Conservation (phyloP, 2,329 filamentous ascomycete genomes). For the Dactylellina leptospora region DNA sequence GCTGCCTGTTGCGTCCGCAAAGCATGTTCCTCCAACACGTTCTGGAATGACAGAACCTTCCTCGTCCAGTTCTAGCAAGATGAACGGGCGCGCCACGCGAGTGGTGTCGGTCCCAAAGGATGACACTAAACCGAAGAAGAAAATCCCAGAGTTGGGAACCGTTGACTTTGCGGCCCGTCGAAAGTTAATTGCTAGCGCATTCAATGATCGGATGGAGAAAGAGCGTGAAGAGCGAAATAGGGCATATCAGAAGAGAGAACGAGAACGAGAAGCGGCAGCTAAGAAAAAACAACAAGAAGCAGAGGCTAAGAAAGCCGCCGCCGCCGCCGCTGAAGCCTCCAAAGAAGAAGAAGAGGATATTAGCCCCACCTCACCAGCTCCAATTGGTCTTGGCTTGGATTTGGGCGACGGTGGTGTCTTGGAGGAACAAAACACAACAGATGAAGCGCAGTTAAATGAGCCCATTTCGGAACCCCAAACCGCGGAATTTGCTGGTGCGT, state of each 20-base stretch:
- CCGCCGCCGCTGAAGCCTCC: constrained; percentile 7
- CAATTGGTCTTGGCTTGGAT: constrained; percentile 44
- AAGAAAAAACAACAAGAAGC: constrained; percentile 59
- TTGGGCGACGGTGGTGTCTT: constrained; percentile 19
- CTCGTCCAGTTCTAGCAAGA: constrained; percentile 33
- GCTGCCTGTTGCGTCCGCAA: constrained; percentile 42
- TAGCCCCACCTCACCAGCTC: constrained; percentile 22
- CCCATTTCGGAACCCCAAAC: constrained; percentile 24
- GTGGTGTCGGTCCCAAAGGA: constrained; percentile 56
- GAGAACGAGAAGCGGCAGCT: constrained; percentile 63
- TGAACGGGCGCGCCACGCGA: constrained; percentile 31
- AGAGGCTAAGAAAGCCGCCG: constrained; percentile 5
- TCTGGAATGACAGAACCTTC: constrained; percentile 47
- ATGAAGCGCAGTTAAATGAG: constrained; percentile 41
- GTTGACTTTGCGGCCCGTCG: constrained; percentile 86
- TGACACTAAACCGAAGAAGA: constrained; percentile 60
- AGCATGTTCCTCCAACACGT: constrained; percentile 57
- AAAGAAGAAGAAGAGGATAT: constrained; percentile 15
- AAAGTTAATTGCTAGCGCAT: constrained; percentile 82
- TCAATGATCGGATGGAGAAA: constrained; percentile 80
- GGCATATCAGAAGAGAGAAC: constrained; percentile 64
- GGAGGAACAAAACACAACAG: constrained; percentile 8
- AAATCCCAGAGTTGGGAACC: constrained; percentile 72
- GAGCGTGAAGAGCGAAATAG: constrained; percentile 70
- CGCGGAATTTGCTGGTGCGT: constrained; percentile 23